Evolutionary conservation across 306 rosid species (phyloP), one percentile per base, ranked within the genome.

Genomic region (Castanea crenata): DNA sequence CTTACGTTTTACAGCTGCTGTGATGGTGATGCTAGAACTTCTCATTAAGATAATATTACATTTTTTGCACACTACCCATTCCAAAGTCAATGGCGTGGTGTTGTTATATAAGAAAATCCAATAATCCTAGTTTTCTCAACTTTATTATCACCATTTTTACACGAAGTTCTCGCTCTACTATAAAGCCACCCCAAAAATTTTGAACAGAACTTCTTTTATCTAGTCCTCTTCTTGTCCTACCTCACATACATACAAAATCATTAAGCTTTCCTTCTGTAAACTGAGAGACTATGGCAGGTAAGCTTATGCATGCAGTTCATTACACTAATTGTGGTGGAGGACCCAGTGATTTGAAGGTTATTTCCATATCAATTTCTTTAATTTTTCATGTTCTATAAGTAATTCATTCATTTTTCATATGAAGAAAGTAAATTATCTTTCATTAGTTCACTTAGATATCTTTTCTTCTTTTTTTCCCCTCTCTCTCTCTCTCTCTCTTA

Each of bases 221-320:
- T 38, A 16, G 13, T 31, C 11, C 21, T 6, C 41, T 35, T 35
- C 41, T 35, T 35, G 41, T 6, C 8, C 41, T 5, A 6, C 41
- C 41, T 35, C 51, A 16, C 51, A 3, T 41, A 44, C 3, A 44
- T 13, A 44, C 51, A 44, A 44, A 44, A 13, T 65, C 51, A 7
- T 15, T 15, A 63, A 29, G 19, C 10, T 14, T 63, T 63, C 14
- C 12, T 5, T 29, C 20, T 13, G 51, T 29, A 1, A 8, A 62
- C 38, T 0, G 20, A 14, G 34, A 27, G 27, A 57, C 16, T 18
- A 67, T 67, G 71, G 51, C 14, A 67, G 25, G 51, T 25, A 67
- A 21, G 49, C 21, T 67, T 67, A 67, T 67, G 71, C 71, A 67
- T 6, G 71, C 71, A 67, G 25, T 34, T 67, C 51, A 67, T 20